These are phyloP conservation scores for Mucor saturninus DNA, from an alignment of 371 early-diverging fungal genomes.

Conservation along the genomic window DNA sequence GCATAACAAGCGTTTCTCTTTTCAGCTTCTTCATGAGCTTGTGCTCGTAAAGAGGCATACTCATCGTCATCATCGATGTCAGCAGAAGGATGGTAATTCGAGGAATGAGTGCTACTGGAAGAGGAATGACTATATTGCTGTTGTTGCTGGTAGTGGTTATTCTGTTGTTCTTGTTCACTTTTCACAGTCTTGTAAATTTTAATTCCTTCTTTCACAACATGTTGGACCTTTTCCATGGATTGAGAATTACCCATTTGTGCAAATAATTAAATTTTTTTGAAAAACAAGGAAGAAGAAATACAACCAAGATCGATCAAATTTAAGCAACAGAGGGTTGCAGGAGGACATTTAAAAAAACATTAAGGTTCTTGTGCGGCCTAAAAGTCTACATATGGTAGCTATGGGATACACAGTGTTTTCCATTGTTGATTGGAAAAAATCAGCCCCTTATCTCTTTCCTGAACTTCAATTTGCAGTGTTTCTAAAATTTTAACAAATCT, in stretches of 20 bases:
- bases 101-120: slow-evolving; percentile 9
- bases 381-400: too few relatives aligned
- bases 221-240: slow-evolving; percentile 35
- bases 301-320: background rate
- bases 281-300: background rate
- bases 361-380: too few relatives aligned
- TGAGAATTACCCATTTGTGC: slow-evolving; percentile 47
- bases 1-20: slow-evolving; percentile 49
- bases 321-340: too few relatives aligned
- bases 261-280: background rate
- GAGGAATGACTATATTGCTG: slow-evolving; percentile 11
- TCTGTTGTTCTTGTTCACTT: slow-evolving; percentile 27
- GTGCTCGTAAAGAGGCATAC: slow-evolving; percentile 38
- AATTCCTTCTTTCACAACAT: slow-evolving; percentile 30
- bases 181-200: slow-evolving; percentile 35
- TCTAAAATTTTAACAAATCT: too few relatives aligned
- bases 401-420: too few relatives aligned
- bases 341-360: too few relatives aligned
- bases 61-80: slow-evolving; percentile 42
- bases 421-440: too few relatives aligned
- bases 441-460: too few relatives aligned
- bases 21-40: slow-evolving; percentile 52
- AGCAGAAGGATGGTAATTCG: slow-evolving; percentile 12
- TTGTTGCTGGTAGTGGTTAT: slow-evolving; percentile 20
- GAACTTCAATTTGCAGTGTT: too few relatives aligned